Evolutionary conservation across 2,329 filamentous ascomycete species (phyloP), one percentile per base, ranked within the genome.

Genomic region (Pseudofabraea citricarpa): DNA sequence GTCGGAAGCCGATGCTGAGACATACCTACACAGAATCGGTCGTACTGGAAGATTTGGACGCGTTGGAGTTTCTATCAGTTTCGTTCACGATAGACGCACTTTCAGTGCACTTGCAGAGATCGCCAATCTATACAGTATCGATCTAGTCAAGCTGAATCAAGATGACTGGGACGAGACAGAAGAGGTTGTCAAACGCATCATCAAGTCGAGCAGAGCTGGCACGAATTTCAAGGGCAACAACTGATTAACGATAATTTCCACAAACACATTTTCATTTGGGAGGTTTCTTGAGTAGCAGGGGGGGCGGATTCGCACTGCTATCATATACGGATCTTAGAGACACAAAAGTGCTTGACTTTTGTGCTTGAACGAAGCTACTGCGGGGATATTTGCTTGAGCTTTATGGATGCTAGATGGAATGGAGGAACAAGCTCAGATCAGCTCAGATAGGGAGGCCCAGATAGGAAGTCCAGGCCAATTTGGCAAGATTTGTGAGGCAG

Each of bases 11-110:
- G 93, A 98, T 61, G 83, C 83, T 36, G 90, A 97, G 71, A 98
- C 93, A 1, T 98, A 98, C 62, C 84, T 98, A 38, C 93, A 98
- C 74, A 87, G 93, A 62, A 98, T 98, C 56, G 93, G 93, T 49
- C 89, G 93, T 60, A 98, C 93, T 12, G 93, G 93, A 51, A 87
- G 93, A 54, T 98, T 98, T 58, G 93, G 93, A 45, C 90, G 91
- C 64, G 90, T 97, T 24, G 93, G 93, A 59, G 93, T 97, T 55
- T 90, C 88, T 46, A 90, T 98, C 62, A 94, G 86, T 52, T 96
- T 98, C 57, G 88, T 98, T 41, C 87, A 90, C 56, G 90, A 94
- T 67, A 81, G 83, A 61, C 79, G 78, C 54, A 93, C 89, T 64
- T 97, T 83, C 75, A 65, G 79, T 35, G 85, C 87, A 56, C 77